Percentiles rank a stretch among this genome's conserved stretches.
These are phyloP conservation scores for Corylus heterophylla DNA, from an alignment of 306 rosid genomes.

Conservation along the genomic window DNA sequence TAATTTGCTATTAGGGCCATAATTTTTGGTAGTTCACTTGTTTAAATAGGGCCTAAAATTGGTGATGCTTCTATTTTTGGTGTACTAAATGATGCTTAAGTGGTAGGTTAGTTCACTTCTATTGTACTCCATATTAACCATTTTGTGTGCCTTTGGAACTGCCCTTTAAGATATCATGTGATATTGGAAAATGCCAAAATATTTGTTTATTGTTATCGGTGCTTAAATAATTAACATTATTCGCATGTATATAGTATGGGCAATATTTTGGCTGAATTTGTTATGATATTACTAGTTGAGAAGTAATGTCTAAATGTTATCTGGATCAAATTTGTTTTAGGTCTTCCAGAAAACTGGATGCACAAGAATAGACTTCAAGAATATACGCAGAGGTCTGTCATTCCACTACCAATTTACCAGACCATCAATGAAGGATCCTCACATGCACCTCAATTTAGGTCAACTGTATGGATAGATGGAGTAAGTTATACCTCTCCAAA, in stretches of 20 bases:
- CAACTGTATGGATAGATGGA: slow-evolving; percentile 45
- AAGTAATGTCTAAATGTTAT: background rate
- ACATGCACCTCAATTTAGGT: slow-evolving; percentile 35
- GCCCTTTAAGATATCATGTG: background rate
- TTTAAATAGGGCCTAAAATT: no score
- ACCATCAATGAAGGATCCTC: slow-evolving; percentile 38
- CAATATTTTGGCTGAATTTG: background rate
- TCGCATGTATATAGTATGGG: background rate
- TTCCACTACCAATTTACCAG: slow-evolving; percentile 34
- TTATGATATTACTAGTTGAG: background rate
- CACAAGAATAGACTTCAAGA: slow-evolving; percentile 40
- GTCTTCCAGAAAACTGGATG: slow-evolving; percentile 7
- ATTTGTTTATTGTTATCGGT: background rate
- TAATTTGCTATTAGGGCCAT: no score
- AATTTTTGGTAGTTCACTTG: no score
- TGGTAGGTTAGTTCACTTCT: background rate
- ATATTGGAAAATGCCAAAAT: background rate
- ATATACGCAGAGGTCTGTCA: slow-evolving; percentile 25
- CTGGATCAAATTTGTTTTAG: background rate
- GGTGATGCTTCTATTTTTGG: no score
- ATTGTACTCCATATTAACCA: background rate
- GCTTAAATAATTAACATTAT: background rate
- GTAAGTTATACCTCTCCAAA: slow-evolving; percentile 25
- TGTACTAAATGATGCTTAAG: no score
- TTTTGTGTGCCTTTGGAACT: background rate